Base-by-base conservation (phyloP, 192 early-diverging fungal genomes). In the Geranomyces variabilis region DNA sequence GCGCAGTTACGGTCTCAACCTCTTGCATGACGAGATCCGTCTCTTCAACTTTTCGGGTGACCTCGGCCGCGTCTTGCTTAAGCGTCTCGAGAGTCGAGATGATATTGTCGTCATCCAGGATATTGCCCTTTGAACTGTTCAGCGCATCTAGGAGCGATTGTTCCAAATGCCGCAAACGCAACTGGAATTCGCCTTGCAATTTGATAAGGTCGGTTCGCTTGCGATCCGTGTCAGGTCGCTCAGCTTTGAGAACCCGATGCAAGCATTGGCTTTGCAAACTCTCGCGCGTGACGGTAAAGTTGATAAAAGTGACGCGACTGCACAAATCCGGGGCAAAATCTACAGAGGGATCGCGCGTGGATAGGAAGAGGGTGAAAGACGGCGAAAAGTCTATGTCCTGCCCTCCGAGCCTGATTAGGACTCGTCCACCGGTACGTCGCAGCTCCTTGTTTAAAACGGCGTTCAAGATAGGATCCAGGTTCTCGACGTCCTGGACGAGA, bases 371-470 rank as follows among this genome's bases (percentile, higher is more conserved):
- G 2, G 90, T 93, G 81, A 99, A 99, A 14, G 94, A 83, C 14
- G 98, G 97, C 34, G 96, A 98, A 78, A 99, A 99, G 85, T 99
- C 98, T 59, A 99, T 96, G 67, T 99, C 98, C 73, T 97, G 93
- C 62, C 87, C 87, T 49, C 98, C 98, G n/a, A 99, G 87, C 24
- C 94, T 89, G 57, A 97, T 93, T 55, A 99, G 81, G 21, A 94
- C 93, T 70, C 98, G 93, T 36, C 96, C 96, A 62, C 98, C 98
- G 30, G 95, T 96, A 56, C 93, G 89, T 36, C 96, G 89, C 53
- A 99, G 79, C 82, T 99, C 96, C 73, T 91, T 94, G 83, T 99
- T 99, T 36, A 99, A 85, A 28, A 99, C 92, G 5, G 98, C 88
- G 80, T 99, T 99, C 73, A 99, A 84, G 62, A 99, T 96, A 14